Evolutionary conservation across 2,329 filamentous ascomycete species (phyloP), one percentile per base, ranked within the genome.

Genomic region (Clarireedia paspali): DNA sequence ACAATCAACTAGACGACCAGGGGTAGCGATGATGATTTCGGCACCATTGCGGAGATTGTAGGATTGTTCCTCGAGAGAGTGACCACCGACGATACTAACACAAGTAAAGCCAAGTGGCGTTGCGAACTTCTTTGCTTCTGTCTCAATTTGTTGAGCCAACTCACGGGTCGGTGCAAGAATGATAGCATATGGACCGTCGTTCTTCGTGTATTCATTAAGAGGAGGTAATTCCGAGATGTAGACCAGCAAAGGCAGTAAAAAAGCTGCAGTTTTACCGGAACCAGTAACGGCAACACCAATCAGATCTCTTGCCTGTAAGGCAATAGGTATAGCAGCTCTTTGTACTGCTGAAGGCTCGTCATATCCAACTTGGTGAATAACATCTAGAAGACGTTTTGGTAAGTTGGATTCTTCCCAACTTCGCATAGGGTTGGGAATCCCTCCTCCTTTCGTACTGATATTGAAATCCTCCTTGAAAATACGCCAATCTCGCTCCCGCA

Each of bases 391-490:
- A 1, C 83, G 80, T 58, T 81, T 79, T 3, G 94, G 91, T 40
- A 99, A 77, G 5, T 79, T 79, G 3, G 91, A 95, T 71, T 99
- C 94, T 47, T 81, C 70, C 94, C 94, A 99, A 64, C 79, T 90
- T 50, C 94, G 90, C 91, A 99, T 97, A 0, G 94, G 94, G 66
- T 97, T 92, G 0, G 94, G 94, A 55, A 97, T 90, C 26, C 81
- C 80, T 45, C 92, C 92, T 57, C 94, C 94, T 71, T 96, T 97
- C 7, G 91, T 96, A 42, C 87, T 80, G 69, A 99, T 99, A 65
- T 94, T 95, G 75, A 96, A 97, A 72, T 99, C 91, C 71, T 97
- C 94, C 74, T 97, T 99, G 83, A 99, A 96, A 65, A 99, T 97
- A 69, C 94, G 89, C 94, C 94, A 99, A 72, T 99, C 94, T 70